These are phyloP conservation scores for Bruguiera gymnorhiza DNA, from an alignment of 345 rosid species.

Conservation along the genomic window DNA sequence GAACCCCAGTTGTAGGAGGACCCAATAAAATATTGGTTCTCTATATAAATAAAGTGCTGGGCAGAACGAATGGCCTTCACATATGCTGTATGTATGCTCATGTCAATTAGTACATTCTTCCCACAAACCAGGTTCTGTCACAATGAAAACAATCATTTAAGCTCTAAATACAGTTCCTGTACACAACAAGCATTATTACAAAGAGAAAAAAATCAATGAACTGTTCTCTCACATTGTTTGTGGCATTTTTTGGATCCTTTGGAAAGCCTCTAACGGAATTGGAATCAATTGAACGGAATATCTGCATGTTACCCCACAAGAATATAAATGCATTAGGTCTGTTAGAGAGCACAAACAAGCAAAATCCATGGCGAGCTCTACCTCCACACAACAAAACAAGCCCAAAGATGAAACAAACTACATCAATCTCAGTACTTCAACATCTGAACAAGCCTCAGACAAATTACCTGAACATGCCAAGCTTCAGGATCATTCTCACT, in stretches of 20 bases:
- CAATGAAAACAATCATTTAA: constrained; percentile 27
- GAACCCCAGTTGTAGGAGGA: constrained; percentile 88
- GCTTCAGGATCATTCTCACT: constrained; percentile 57
- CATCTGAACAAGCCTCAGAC: constrained; percentile 5
- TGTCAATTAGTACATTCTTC: constrained; percentile 90
- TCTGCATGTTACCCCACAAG: constrained; percentile 35
- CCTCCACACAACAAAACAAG: not conserved
- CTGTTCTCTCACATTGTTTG: constrained; percentile 48
- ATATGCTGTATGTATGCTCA: constrained; percentile 98
- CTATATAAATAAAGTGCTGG: constrained; percentile 91
- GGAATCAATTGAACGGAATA: constrained; percentile 94
- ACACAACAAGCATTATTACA: not conserved
- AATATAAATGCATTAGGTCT: constrained; percentile 3
- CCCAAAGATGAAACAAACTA: constrained; percentile 3
- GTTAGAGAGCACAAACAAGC: not conserved
- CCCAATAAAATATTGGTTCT: constrained; percentile 94
- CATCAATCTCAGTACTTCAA: constrained; percentile 6
- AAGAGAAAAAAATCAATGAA: not conserved
- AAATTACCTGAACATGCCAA: constrained; percentile 92
- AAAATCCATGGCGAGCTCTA: not conserved
- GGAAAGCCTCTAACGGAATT: constrained; percentile 87
- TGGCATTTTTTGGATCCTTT: constrained; percentile 79
- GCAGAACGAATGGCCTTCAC: constrained; percentile 97
- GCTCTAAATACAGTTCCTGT: not conserved
- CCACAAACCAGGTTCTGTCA: constrained; percentile 82